Base-by-base conservation (phyloP, 2,329 filamentous ascomycete genomes). In the Samsoniella hepiali region DNA sequence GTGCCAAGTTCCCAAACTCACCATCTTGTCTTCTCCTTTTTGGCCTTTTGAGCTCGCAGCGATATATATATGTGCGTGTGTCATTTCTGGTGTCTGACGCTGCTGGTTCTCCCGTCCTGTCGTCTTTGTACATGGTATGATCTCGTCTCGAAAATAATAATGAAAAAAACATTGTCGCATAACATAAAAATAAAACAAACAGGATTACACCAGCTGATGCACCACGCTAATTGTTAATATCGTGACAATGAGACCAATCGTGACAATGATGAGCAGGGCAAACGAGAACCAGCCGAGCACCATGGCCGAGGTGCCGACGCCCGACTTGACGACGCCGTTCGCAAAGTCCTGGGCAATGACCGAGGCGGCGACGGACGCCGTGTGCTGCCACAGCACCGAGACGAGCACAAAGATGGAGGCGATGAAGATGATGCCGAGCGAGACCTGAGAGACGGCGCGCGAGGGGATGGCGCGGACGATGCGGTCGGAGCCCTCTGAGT, bases 211-310 rank as follows among this genome's bases (percentile, higher is more conserved):
- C 72, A 86, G 77, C 70, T 90, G 84, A 69, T 87, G 84, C 68
- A 97, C 79, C 63, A 97, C 83, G 69, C 88, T 85, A 73, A 97
- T 95, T 78, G 93, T 97, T 75, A 98, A 80, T 71, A 97, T 97
- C 93, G 98, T 98, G 72, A 97, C 90, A 66, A 99, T 81, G 76
- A 98, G 77, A 63, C 94, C 95, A 72, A 98, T 95, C 56, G 94
- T 98, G 60, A 98, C 94, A 66, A 98, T 89, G 70, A 99, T 96
- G 68, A 99, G 83, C 60, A 98, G 77, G 29, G 91, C 90, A 73
- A 99, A 98, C 49, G 91, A 91, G 77, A 99, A 98, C 95, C 95
- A 99, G 64, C 95, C 95, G 72, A 99, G 83, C 22, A 97, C 91
- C 91, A 99, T 98, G 63, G 95, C 94, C 45, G 89, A 91, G 56